Evolutionary conservation across 768 basidiomycete species (phyloP).

Genomic region (Macrolepiota dolichaula): DNA sequence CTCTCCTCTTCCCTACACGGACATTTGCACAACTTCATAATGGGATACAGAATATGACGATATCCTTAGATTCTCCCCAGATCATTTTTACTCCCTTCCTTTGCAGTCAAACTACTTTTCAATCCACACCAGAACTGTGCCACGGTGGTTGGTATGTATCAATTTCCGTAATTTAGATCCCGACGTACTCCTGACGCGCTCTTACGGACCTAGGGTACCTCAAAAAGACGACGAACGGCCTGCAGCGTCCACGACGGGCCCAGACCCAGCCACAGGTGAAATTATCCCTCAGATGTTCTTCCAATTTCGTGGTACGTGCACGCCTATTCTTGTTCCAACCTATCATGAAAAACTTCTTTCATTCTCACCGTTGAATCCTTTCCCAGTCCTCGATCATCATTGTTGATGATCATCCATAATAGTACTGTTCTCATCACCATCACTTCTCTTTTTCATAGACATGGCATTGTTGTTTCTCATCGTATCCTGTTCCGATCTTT

Average conservation of each 20-base stretch:
- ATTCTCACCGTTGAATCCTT: background rate
- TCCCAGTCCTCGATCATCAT: background rate
- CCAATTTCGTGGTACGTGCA: slow-evolving; percentile 51
- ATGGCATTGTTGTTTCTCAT: background rate
- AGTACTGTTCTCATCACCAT: background rate
- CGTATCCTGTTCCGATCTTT: background rate
- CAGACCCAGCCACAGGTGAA: slow-evolving; percentile 34
- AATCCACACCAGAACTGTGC: slow-evolving; percentile 26
- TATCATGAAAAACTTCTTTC: background rate
- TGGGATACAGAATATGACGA: slow-evolving; percentile 28
- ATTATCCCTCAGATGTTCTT: slow-evolving; percentile 59
- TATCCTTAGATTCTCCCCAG: slow-evolving; percentile 33
- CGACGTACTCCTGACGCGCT: background rate
- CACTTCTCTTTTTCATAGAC: background rate
- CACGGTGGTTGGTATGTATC: slow-evolving; percentile 41
- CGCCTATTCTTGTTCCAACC: background rate
- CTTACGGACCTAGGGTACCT: slow-evolving; percentile 24
- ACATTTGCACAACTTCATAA: background rate
- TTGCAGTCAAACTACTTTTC: slow-evolving; percentile 29
- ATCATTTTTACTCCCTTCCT: slow-evolving; percentile 47
- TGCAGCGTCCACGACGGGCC: slow-evolving; percentile 39
- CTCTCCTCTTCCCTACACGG: background rate
- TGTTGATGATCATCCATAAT: background rate
- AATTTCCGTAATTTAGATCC: background rate
- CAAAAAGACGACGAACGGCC: slow-evolving; percentile 17